Evolutionary conservation across 352 stramenopile species (phyloP), one percentile per base, ranked within the genome.

Genomic region (Globisporangium splendens): DNA sequence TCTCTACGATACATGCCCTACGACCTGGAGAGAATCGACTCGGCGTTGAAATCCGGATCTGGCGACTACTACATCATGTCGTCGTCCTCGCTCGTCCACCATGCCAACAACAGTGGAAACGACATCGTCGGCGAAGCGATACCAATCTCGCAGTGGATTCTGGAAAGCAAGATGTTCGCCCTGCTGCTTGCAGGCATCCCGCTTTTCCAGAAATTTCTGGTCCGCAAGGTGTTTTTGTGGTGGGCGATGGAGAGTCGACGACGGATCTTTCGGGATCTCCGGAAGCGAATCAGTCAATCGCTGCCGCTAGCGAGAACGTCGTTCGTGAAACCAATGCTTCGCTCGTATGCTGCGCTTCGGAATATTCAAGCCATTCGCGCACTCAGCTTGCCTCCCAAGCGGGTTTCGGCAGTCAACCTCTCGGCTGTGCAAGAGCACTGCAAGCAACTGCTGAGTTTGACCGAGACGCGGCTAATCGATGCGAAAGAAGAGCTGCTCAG

Each of bases 51-150:
- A 33, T 54, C 62, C 6, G 72, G 69, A 12, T 50, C 49, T 7
- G 72, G 68, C 0, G 82, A 91, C 56, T 89, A 86, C 50, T 89
- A 82, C 63, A 84, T 88, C 54, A 78, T 91, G 76, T 87, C 75
- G 8, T 63, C 73, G 14, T 65, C 75, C 8, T 71, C 79, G 8
- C 56, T 91, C 4, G 79, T 91, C 11, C 79, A 88, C 54, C 75
- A 88, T 42, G 50, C 69, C 8, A 83, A 71, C 39, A 73, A 63
- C 18, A 72, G 62, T 28, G 62, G 70, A 10, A 70, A 65, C 20
- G 72, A 75, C n/a, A 56, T 73, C 13, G 50, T 66, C 10, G 75
- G 74, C 0, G 82, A 91, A 53, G 72, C 63, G 14, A 91, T 89
- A 12, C 70, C 79, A 6, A 68, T 88, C 17, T 68, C 77, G 7